Conservation (phyloP, 2,329 filamentous ascomycete species). For the Fusarium sp. region DNA sequence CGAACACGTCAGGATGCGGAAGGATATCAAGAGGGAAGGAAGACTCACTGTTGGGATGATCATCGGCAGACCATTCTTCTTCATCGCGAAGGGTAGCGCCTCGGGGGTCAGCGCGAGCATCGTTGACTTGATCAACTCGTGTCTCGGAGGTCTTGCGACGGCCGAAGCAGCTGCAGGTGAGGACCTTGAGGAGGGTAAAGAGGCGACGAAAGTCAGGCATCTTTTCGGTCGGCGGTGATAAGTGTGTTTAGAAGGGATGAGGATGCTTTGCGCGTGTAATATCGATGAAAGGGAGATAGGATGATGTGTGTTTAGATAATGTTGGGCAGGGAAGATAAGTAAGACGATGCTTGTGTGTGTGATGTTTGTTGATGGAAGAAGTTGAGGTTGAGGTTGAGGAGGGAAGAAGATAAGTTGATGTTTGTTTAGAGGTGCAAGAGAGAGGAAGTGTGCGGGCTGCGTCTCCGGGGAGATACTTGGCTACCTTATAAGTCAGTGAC, state of each 20-base stretch:
- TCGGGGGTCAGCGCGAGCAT: not conserved
- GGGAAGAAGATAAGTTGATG: no score
- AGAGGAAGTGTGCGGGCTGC: not conserved
- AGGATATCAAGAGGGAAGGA: not conserved
- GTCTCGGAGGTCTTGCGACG: not conserved
- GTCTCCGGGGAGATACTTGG: not conserved
- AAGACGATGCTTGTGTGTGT: no score
- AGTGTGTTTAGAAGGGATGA: not conserved
- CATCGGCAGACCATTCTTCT: not conserved
- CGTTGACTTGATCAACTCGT: not conserved
- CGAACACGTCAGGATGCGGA: slow-evolving; percentile 12
- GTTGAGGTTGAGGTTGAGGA: not conserved
- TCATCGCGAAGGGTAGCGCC: not conserved
- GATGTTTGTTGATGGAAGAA: not conserved
- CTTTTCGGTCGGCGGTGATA: not conserved
- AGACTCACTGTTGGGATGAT: not conserved
- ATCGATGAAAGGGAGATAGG: not conserved
- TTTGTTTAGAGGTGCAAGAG: not conserved
- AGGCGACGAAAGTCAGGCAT: slow-evolving; percentile 41
- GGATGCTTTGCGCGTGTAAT: not conserved
- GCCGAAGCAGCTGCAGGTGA: slow-evolving; percentile 16
- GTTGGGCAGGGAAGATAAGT: no score
- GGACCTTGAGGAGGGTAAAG: slow-evolving; percentile 8
- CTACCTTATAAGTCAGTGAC: not conserved
- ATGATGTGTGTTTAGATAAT: no score